Base-by-base conservation (phyloP, 2,329 filamentous ascomycete species). In the Acephala macrosclerotiorum region DNA sequence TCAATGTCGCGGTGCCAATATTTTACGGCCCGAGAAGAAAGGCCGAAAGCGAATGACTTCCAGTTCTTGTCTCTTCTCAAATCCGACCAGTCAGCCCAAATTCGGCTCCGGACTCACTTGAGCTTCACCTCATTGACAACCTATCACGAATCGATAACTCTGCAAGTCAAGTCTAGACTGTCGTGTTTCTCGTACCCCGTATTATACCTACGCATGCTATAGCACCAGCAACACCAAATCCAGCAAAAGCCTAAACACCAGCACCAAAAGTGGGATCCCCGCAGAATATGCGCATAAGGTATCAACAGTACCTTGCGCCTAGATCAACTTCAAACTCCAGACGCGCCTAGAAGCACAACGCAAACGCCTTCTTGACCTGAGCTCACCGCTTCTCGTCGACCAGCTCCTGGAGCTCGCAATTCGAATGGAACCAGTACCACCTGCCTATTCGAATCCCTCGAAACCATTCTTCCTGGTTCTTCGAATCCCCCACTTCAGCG, bases 191-290 rank as follows among this genome's bases (percentile, higher is more conserved):
- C 49, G 26, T 29, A 33, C 49, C 25, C 7, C 26, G 26, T 53
- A 53, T 29, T 26, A 33, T 53, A 33, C 49, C 26, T 53, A 53
- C 14, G 49, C 49, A 53, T 53, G 49, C 49, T 53, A 18, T 53
- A 18, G 18, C 26, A 16, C 26, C 45, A 49, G 45, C 45, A 8
- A 7, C 45, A 16, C 40, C n/a, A 47, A 47, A 49, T 18, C 16
- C 49, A 49, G 20, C 45, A 47, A 8, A 22, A 29, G 29, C 47
- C 3, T 12, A 22, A 14, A 2, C 18, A 20, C 14, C 49, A 53
- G 12, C 11, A 14, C 18, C 40, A 42, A 12, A 49, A 20, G 20
- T 3, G 45, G 25, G 22, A n/a, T n/a, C 20, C 2, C 45, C 22
- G 18, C 45, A n/a, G n/a, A 49, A 49, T 49, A 49, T 49, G n/a